Conservation (phyloP, 176 grass and related monocot species). For the Areca catechu region DNA sequence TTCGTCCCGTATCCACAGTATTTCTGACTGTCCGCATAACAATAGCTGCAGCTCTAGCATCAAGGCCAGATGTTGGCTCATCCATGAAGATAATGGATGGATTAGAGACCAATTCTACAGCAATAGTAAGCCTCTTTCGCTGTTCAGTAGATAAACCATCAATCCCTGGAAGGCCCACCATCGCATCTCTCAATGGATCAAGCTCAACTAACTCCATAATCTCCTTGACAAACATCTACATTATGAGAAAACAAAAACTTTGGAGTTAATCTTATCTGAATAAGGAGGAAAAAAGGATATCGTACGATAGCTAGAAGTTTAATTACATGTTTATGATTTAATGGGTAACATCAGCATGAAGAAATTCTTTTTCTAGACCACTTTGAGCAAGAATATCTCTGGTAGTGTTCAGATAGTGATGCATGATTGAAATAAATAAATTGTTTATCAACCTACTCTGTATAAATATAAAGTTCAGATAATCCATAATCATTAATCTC, state of each 20-base stretch:
- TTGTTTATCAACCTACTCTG: no score
- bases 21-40: constrained; percentile 90
- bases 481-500: no score
- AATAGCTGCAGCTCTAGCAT: constrained; percentile 89
- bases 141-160: constrained; percentile 82
- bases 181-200: constrained; percentile 46
- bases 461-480: no score
- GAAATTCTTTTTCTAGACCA: no score
- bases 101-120: constrained; percentile 80
- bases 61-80: constrained; percentile 91
- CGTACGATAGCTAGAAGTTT: no score
- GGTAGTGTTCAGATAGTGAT: no score
- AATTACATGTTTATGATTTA: no score
- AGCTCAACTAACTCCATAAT: constrained; percentile 89
- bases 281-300: no score
- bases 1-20: constrained; percentile 89
- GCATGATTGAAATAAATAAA: no score
- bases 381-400: no score
- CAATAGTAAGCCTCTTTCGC: constrained; percentile 80
- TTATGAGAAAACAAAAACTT: neutral
- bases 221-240: constrained; percentile 88
- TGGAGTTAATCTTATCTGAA: no score
- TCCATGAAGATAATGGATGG: constrained; percentile 98
- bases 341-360: no score
- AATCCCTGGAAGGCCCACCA: constrained; percentile 79